Base-by-base conservation (phyloP, 2,329 filamentous ascomycete species). In the Xylariaceae sp. region DNA sequence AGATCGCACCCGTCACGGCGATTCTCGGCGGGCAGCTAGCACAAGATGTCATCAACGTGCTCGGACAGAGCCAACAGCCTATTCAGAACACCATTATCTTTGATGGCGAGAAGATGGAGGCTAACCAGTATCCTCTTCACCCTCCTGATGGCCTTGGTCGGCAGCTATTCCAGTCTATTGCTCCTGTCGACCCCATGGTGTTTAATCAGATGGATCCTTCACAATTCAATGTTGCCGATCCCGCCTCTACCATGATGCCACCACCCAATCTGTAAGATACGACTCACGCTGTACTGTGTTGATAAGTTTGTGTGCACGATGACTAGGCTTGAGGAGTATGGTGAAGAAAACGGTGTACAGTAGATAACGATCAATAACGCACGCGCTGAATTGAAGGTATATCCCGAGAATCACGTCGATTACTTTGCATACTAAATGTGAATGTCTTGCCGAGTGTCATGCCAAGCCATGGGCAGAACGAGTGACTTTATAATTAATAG, bases 21-120 rank as follows among this genome's bases (percentile, higher is more conserved):
- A 90, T 96, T 53, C 76, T 99, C 11, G 94, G 94, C 45, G 94
- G 92, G 10, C 85, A 92, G 69, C 79, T 99, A 14, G 90, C 93
- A 1, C 94, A 99, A 72, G 94, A 99, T 67, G 91, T 96, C 47
- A 97, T 99, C 73, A 97, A 97, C 64, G 92, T 97, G 31, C 81
- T 97, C 6, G 90, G 92, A 45, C 85, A 89, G 67, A 85, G 88
- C 39, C 91, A 97, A 73, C 94, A 97, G 70, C 94, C 94, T 1
- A 88, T 99, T 40, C 94, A 99, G 73, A 99, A 99, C 70, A 84
- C 96, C 68, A 81, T 96, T 45, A 76, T 97, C 17, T 96, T 97
- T 64, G 91, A 97, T 68, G 92, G 92, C 13, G 88, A 90, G 61
- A 81, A 79, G 42, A 88, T 89, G 71, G 82, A 89, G 59, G 89